Conservation (phyloP, 2,329 filamentous ascomycete genomes). For the Grosmannia huntii region DNA sequence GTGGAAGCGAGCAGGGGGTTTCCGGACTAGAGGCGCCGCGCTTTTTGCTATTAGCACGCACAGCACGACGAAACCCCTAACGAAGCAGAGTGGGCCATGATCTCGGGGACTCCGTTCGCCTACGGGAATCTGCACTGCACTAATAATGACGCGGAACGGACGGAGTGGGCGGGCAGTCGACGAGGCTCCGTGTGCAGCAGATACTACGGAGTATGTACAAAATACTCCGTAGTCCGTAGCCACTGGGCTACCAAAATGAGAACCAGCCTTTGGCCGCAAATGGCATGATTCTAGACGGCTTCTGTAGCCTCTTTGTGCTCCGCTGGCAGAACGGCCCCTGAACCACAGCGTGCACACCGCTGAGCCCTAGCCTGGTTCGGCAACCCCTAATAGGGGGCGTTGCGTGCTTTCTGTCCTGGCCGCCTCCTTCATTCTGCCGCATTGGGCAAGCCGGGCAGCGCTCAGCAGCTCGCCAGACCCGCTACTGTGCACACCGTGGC, state of each 20-base stretch:
- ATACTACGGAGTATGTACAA: no score
- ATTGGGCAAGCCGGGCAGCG: neutral
- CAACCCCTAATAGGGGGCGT: neutral
- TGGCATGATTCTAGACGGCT: slow-evolving; percentile 1
- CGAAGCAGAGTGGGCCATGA: neutral
- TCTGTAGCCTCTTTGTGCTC: neutral
- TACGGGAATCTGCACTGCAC: neutral
- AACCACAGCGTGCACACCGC: neutral
- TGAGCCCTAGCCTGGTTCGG: no score
- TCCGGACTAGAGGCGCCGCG: neutral
- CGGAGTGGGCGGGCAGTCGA: no score
- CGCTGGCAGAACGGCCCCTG: neutral
- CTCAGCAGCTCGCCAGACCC: neutral
- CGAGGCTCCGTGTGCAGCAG: no score
- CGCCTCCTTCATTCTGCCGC: neutral
- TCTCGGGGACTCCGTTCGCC: neutral
- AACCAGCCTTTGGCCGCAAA: neutral
- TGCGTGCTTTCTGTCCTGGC: neutral
- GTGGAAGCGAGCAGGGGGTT: neutral
- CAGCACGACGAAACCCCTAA: neutral
- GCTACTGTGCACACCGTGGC: neutral
- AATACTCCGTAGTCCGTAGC: no score
- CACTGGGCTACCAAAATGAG: no score
- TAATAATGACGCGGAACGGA: no score
- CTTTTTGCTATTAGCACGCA: neutral